Conservation (phyloP, 139 green algal genomes). For the Diplosphaera chodatii region DNA sequence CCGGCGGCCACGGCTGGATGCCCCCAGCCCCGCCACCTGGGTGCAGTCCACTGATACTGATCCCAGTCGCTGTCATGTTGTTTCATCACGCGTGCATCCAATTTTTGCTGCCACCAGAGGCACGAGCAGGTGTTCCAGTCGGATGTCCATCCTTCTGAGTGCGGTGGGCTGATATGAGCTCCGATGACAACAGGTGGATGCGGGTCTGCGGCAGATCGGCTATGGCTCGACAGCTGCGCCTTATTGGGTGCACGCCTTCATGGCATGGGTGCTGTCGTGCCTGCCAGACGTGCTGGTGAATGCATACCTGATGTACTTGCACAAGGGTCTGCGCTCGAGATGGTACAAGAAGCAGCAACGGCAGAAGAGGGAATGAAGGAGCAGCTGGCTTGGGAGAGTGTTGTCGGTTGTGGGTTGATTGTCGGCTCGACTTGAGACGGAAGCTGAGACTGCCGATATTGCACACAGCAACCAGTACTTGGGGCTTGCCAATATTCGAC, state of each 20-base stretch:
- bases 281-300: slow-evolving; percentile 33
- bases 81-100: too few species aligned
- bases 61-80: too few species aligned
- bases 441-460: too few species aligned
- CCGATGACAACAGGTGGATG: neutral
- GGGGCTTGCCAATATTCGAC: too few species aligned
- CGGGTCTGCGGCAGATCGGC: slow-evolving; percentile 41
- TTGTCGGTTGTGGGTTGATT: too few species aligned
- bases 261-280: slow-evolving; percentile 25
- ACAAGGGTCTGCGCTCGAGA: slow-evolving; percentile 20
- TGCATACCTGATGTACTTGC: slow-evolving; percentile 39
- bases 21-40: slow-evolving; percentile 42
- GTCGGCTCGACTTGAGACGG: too few species aligned
- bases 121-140: too few species aligned
- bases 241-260: slow-evolving; percentile 60
- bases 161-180: neutral
- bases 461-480: too few species aligned
- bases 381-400: too few species aligned
- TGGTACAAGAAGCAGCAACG: slow-evolving; percentile 27
- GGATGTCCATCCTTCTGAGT: too few species aligned
- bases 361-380: slow-evolving; percentile 8
- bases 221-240: slow-evolving; percentile 43
- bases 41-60: too few species aligned
- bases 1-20: slow-evolving; percentile 33
- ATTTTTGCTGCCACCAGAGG: too few species aligned